Conservation (phyloP, 805 yeast genomes). For the Candida bentonensis region DNA sequence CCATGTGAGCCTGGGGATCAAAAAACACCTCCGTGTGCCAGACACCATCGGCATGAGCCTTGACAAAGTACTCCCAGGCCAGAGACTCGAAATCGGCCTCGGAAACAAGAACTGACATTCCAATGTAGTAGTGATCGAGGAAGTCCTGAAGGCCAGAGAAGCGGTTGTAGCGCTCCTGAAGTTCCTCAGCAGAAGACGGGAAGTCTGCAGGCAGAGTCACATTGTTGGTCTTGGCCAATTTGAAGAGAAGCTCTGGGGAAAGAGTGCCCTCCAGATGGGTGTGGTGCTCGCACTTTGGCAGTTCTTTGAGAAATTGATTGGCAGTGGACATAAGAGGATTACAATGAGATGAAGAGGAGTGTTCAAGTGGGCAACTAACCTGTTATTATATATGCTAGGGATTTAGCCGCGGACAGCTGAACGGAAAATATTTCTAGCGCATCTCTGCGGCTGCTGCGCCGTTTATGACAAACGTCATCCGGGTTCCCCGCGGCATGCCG, state of each 20-base stretch:
- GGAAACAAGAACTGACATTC: slow-evolving; percentile 56
- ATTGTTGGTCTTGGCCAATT: slow-evolving; percentile 51
- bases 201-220: slow-evolving; percentile 46
- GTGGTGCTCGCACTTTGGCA: slow-evolving; percentile 84
- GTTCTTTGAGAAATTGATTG: slow-evolving; percentile 38
- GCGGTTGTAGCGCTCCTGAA: slow-evolving; percentile 42
- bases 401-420: too few relatives aligned
- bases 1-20: slow-evolving; percentile 76
- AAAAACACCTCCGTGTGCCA: slow-evolving; percentile 65
- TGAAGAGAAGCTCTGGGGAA: slow-evolving; percentile 60
- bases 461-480: too few relatives aligned
- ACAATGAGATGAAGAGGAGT: too few relatives aligned
- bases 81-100: slow-evolving; percentile 66
- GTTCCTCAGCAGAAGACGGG: slow-evolving; percentile 44
- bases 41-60: slow-evolving; percentile 15
- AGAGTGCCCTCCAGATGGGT: slow-evolving; percentile 74
- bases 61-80: slow-evolving; percentile 31
- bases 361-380: too few relatives aligned
- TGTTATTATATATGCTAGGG: too few relatives aligned
- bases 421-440: too few relatives aligned
- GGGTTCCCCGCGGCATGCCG: too few relatives aligned
- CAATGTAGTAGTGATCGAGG: slow-evolving; percentile 64
- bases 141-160: slow-evolving; percentile 67
- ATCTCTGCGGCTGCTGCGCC: too few relatives aligned
- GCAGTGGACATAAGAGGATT: too few relatives aligned